phyloP scores from a whole-genome alignment of 768 basidiomycete genomes.

The Rubroboletus satanas region DNA sequence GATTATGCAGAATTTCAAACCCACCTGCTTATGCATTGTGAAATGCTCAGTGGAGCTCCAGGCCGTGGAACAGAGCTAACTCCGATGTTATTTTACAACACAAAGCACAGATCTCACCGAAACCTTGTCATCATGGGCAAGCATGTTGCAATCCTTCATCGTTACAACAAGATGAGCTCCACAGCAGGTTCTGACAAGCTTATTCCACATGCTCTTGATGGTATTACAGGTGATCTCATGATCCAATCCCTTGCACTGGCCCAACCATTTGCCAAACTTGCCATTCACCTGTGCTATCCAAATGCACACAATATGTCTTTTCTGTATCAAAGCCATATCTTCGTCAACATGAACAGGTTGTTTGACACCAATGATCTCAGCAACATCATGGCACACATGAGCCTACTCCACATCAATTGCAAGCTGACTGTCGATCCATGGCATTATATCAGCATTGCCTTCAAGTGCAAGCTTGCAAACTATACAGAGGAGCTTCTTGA shows the following conservation, averaged over 20 bases:
- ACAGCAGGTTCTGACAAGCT: neutral
- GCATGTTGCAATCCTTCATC: neutral
- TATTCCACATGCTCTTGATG: neutral
- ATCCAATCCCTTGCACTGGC: neutral
- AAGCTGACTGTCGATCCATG: neutral
- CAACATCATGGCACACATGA: neutral
- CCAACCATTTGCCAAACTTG: neutral
- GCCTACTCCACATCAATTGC: neutral
- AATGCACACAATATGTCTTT: rapidly evolving
- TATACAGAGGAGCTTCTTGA: neutral
- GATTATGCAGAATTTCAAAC: neutral
- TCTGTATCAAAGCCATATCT: neutral
- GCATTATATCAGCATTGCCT: neutral
- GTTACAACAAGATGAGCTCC: neutral
- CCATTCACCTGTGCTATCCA: neutral
- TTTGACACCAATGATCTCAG: neutral
- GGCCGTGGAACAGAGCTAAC: neutral
- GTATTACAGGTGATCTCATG: neutral
- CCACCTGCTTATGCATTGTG: neutral
- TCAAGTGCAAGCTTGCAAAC: neutral
- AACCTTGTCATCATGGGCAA: neutral
- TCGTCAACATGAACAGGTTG: neutral
- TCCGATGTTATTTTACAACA: neutral
- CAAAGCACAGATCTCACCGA: neutral
- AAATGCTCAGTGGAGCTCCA: neutral